A percentile compares a stretch with the other conserved stretches of the same genome.
Conservation (phyloP, 768 basidiomycete species). For the Lactarius indigo region DNA sequence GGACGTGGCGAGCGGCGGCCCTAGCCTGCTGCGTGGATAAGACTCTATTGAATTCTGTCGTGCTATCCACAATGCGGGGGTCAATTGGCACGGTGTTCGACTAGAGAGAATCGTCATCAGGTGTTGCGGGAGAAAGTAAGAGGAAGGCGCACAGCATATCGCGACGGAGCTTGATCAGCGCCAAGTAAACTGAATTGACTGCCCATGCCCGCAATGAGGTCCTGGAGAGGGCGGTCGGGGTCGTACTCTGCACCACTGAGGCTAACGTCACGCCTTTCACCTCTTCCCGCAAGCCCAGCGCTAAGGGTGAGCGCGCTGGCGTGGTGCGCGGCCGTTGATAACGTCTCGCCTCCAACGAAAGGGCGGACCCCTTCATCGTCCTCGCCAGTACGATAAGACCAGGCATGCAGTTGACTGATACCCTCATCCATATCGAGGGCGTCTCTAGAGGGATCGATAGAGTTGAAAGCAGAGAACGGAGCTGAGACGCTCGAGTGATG, state of each 20-base stretch:
- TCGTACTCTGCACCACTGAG: constrained; percentile 82
- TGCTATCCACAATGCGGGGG: constrained; percentile 58
- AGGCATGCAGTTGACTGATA: constrained; percentile 34
- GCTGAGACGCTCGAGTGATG: constrained; percentile 55
- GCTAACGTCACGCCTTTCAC: constrained; percentile 50
- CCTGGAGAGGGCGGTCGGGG: constrained; percentile 73
- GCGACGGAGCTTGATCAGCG: constrained; percentile 48
- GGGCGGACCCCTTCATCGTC: constrained; percentile 66
- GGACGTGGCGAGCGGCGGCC: constrained; percentile 39
- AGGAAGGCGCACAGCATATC: constrained; percentile 41
- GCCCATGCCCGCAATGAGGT: constrained; percentile 63
- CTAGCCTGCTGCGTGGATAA: constrained; percentile 52
- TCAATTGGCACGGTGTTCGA: constrained; percentile 42
- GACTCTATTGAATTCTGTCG: constrained; percentile 58
- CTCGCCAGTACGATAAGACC: constrained; percentile 45
- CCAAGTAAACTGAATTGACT: constrained; percentile 56
- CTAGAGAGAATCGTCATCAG: constrained; percentile 13
- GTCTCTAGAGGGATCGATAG: constrained; percentile 58
- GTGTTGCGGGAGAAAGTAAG: constrained; percentile 4
- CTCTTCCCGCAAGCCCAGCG: constrained; percentile 67
- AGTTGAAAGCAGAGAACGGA: constrained; percentile 54
- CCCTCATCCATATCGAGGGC: constrained; percentile 51
- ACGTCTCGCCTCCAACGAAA: constrained; percentile 57
- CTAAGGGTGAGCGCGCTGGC: constrained; percentile 83
- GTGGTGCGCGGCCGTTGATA: constrained; percentile 87